Evolutionary conservation across 2,329 filamentous ascomycete species (phyloP), one percentile per base, ranked within the genome.

Genomic region (Penicillium sp.): DNA sequence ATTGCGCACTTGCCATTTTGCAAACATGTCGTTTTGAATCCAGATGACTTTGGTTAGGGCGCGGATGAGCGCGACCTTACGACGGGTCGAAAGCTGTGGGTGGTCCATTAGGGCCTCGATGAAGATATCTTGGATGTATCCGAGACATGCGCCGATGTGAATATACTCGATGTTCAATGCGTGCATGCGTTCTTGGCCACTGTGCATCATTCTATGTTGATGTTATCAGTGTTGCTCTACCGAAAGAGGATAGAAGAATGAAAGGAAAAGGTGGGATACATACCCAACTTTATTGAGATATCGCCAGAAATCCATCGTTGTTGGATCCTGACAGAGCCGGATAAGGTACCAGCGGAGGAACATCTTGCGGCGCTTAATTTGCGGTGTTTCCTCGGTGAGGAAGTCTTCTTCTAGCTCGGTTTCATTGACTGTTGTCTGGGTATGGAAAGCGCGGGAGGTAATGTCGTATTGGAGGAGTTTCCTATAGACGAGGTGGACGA

Each of bases 11-110:
- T 87, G 84, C 81, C 84, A 89, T 60, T 83, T 84, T n/a, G 84
- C 82, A 60, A 90, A 85, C 18, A 90, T 71, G 61, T 90, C 85
- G 57, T 90, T 90, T 64, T 90, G 85, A 50, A 90, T 88, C 84
- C 85, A 90, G 48, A 90, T 81, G 16, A 90, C 80, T 61, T 92
- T 90, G 45, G 79, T 79, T 14, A 90, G 70, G 1, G 85, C 85
- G 58, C 82, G 84, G 31, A 89, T 74, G 3, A 90, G 73, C 14
- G 77, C 80, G 12, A 83, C 80, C 66, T 89, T 89, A 62, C 76
- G 75, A 40, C 73, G 70, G 52, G 85, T 71, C 25, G 74, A 71
- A 25, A 92, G 69, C 2, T 75, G 74, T 1, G 83, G 83, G 54
- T 87, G 74, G 3, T 75, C 81, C 33, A 90, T 73, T 35, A 90